These are phyloP conservation scores for Hypoxylon perforatum DNA, from an alignment of 495 filamentous ascomycete species.

Conservation along the genomic window DNA sequence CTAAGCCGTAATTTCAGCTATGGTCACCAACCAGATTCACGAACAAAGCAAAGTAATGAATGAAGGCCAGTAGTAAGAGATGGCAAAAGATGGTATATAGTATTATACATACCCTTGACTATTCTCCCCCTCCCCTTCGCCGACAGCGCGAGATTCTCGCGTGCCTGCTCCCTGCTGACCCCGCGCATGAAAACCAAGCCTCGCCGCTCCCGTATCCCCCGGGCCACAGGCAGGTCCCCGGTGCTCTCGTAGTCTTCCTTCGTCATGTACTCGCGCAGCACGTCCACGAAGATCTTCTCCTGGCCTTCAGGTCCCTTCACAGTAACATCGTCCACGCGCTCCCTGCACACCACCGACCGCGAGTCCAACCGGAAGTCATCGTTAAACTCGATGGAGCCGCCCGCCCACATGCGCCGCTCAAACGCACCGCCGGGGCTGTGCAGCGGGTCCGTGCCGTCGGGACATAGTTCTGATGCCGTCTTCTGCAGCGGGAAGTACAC, in stretches of 20 bases:
- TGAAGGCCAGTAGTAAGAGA: background rate
- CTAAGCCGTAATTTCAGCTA: slow-evolving; percentile 42
- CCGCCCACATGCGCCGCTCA: slow-evolving; percentile 82
- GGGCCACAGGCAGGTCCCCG: background rate
- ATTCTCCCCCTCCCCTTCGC: slow-evolving; percentile 16
- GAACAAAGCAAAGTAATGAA: background rate
- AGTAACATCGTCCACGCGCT: slow-evolving; percentile 70
- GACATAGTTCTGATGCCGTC: slow-evolving; percentile 63
- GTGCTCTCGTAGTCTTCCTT: background rate
- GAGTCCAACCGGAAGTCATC: slow-evolving; percentile 58
- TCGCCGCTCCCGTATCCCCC: slow-evolving; percentile 49
- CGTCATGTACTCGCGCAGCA: slow-evolving; percentile 48
- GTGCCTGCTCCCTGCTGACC: slow-evolving; percentile 17
- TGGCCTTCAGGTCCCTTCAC: slow-evolving; percentile 33
- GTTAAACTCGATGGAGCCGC: slow-evolving; percentile 63
- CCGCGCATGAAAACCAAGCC: slow-evolving; percentile 54
- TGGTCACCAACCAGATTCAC: slow-evolving; percentile 18
- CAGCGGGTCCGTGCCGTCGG: slow-evolving; percentile 77
- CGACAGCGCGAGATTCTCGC: slow-evolving; percentile 10
- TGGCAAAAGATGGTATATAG: background rate
- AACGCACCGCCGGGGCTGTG: slow-evolving; percentile 75
- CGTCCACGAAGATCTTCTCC: slow-evolving; percentile 58
- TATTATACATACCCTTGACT: slow-evolving; percentile 35
- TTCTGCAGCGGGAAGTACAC: slow-evolving; percentile 76
- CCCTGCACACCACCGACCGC: slow-evolving; percentile 66